These are phyloP conservation scores for Trichoderma oligosporum DNA, from an alignment of 2,329 filamentous ascomycete genomes.

Conservation along the genomic window DNA sequence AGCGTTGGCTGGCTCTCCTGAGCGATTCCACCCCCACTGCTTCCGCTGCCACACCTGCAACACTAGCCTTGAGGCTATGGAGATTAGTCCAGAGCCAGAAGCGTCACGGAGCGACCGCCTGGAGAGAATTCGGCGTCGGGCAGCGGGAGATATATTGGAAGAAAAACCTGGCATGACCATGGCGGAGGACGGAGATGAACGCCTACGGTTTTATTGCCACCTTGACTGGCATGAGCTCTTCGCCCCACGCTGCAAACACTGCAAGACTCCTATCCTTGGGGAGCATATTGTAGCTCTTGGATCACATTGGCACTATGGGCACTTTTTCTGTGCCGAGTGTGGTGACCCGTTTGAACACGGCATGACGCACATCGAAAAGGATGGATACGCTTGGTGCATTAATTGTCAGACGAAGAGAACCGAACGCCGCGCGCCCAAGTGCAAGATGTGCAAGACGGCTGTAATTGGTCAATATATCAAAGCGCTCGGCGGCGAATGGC, in stretches of 20 bases:
- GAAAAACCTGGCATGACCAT: slow-evolving; percentile 62
- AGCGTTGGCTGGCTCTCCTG: slow-evolving; percentile 65
- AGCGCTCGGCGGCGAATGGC: slow-evolving; percentile 89
- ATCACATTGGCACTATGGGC: slow-evolving; percentile 92
- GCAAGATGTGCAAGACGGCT: slow-evolving; percentile 75
- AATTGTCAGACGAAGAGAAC: slow-evolving; percentile 89
- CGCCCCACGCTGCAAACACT: slow-evolving; percentile 89
- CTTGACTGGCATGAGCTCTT: slow-evolving; percentile 97
- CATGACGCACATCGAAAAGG: slow-evolving; percentile 80
- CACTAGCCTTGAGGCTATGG: slow-evolving; percentile 86
- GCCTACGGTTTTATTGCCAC: slow-evolving; percentile 88
- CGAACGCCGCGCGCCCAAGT: slow-evolving; percentile 83
- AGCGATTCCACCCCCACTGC: slow-evolving; percentile 89
- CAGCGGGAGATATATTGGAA: slow-evolving; percentile 54
- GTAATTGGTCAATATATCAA: slow-evolving; percentile 88
- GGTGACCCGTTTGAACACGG: slow-evolving; percentile 83
- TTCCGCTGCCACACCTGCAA: slow-evolving; percentile 86
- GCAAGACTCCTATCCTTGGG: slow-evolving; percentile 92
- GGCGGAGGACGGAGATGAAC: slow-evolving; percentile 68
- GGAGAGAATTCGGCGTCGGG: slow-evolving; percentile 64
- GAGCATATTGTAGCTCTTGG: slow-evolving; percentile 93
- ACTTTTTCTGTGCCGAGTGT: slow-evolving; percentile 99
- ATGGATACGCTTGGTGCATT: slow-evolving; percentile 96
- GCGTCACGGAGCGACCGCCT: slow-evolving; percentile 66
- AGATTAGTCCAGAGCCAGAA: slow-evolving; percentile 91